Percentiles rank a stretch among this genome's conserved stretches.
phyloP scores from a whole-genome alignment of 2,329 filamentous ascomycete genomes.

The Camillea tinctor region DNA sequence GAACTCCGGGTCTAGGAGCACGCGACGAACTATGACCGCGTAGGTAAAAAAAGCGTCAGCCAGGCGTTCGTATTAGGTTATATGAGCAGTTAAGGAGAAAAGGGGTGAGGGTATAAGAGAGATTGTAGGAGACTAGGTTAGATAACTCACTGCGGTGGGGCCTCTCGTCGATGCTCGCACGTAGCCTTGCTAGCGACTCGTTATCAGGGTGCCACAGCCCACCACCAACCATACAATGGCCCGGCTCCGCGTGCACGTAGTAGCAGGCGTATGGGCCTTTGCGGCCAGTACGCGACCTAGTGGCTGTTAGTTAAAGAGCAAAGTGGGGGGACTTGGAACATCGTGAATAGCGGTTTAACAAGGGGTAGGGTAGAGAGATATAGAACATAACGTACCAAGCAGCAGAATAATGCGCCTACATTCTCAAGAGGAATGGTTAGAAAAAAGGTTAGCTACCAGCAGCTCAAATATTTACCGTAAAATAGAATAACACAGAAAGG shows the following conservation, averaged over 20 bases:
- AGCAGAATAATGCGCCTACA: slow-evolving; percentile 65
- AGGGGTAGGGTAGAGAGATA: background rate
- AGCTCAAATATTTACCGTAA: slow-evolving; percentile 18
- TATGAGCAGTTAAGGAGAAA: no score
- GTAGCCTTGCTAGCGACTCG: slow-evolving; percentile 62
- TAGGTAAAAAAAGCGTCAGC: no score
- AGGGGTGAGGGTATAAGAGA: no score
- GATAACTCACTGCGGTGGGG: slow-evolving; percentile 49
- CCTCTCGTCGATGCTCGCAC: slow-evolving; percentile 72
- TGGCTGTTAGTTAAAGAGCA: slow-evolving; percentile 20
- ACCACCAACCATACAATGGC: slow-evolving; percentile 70
- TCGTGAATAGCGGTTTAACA: no score
- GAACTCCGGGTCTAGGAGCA: slow-evolving; percentile 61
- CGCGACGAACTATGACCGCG: slow-evolving; percentile 52
- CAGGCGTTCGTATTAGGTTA: no score
- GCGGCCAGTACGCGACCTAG: slow-evolving; percentile 75
- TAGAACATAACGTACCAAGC: slow-evolving; percentile 58
- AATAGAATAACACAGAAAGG: slow-evolving; percentile 1
- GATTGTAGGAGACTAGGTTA: no score
- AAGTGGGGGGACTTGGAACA: slow-evolving; percentile 1
- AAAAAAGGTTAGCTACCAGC: no score
- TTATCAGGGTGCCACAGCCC: slow-evolving; percentile 80
- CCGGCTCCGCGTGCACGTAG: slow-evolving; percentile 80
- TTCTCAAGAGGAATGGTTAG: no score
- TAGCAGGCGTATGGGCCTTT: slow-evolving; percentile 88